phyloP scores from a whole-genome alignment of 805 yeast genomes.

The Candida parachauliodes region DNA sequence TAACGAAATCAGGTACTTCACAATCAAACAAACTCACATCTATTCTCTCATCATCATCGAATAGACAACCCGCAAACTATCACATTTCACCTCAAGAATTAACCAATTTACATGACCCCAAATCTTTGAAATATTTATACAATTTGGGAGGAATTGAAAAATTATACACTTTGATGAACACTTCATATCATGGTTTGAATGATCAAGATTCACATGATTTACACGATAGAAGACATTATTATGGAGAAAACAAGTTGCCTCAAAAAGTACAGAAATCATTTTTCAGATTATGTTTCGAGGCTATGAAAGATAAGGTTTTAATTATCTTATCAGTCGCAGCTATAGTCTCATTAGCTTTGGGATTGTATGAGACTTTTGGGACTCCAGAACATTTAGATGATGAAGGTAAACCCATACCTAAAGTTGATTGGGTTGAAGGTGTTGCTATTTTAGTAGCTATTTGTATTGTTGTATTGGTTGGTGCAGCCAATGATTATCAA shows the following conservation, averaged over 20 bases:
- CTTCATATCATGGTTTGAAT: conserved; percentile 44
- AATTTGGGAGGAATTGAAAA: conserved; percentile 45
- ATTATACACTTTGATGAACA: conserved; percentile 27
- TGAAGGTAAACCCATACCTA: conserved; percentile 72
- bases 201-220: conserved; percentile 26
- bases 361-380: conserved; percentile 89
- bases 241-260: conserved; percentile 73
- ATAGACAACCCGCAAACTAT: neutral
- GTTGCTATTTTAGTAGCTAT: conserved; percentile 95
- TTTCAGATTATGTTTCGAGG: conserved; percentile 66
- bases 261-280: conserved; percentile 67
- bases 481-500: conserved; percentile 94
- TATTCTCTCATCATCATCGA: conserved; percentile 2
- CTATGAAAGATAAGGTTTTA: conserved; percentile 87
- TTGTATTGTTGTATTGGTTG: conserved; percentile 83
- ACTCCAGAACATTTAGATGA: conserved; percentile 73
- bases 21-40: conserved; percentile 5
- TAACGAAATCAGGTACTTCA: conserved; percentile 1
- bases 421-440: conserved; percentile 98
- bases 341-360: conserved; percentile 80
- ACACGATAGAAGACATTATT: conserved; percentile 41
- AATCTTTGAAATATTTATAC: conserved; percentile 43
- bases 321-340: conserved; percentile 85
- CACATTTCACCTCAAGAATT: conserved; percentile 26
- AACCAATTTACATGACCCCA: conserved; percentile 58